Conservation (phyloP, 441 rosid genomes). For the Pelargonium fulgidum region DNA sequence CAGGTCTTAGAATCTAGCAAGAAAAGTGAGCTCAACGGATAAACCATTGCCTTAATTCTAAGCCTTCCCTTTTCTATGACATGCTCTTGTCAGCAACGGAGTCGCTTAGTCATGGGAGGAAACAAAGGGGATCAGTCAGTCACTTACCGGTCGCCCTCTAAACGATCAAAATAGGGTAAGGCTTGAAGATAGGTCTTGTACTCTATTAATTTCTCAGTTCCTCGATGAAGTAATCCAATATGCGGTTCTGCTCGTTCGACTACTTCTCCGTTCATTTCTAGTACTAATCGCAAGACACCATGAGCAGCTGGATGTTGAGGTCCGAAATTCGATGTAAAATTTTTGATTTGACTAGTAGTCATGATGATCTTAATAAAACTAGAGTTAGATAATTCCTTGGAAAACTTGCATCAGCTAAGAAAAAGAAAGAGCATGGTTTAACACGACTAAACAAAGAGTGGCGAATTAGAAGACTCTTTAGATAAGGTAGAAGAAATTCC, state of each 20-base stretch:
- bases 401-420: no score
- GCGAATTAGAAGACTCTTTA: no score
- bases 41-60: no score
- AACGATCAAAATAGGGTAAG: neutral
- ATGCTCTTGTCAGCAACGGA: neutral
- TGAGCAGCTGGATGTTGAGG: conserved; percentile 18
- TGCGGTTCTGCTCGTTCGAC: conserved; percentile 5
- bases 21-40: no score
- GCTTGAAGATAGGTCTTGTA: neutral
- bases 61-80: neutral
- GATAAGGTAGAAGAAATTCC: no score
- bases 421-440: no score
- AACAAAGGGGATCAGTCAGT: neutral
- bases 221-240: neutral
- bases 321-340: conserved; percentile 14
- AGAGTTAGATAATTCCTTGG: neutral
- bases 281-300: conserved; percentile 19
- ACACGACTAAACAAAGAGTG: no score
- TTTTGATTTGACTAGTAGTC: conserved; percentile 12
- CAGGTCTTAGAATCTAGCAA: no score
- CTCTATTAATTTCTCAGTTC: neutral
- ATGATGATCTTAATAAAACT: neutral
- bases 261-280: conserved; percentile 24
- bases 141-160: neutral
- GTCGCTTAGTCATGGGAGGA: neutral